Conservation (phyloP, 768 basidiomycete species). For the Panellus pusillus region DNA sequence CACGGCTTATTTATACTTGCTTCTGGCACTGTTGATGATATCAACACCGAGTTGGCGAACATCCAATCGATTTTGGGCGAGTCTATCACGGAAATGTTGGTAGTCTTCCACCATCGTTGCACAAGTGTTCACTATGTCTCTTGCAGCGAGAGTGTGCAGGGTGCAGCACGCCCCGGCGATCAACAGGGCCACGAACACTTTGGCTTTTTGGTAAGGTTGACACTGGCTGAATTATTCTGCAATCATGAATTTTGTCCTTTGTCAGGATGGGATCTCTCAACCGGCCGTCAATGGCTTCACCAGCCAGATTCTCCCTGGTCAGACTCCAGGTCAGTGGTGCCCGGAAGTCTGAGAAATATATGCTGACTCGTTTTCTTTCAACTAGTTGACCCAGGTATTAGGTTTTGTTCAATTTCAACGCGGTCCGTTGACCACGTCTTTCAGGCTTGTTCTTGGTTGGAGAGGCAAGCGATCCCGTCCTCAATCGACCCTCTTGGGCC, state of each 20-base stretch:
- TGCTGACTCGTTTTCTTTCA: not conserved
- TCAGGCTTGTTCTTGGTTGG: constrained; percentile 28
- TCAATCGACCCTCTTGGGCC: constrained; percentile 10
- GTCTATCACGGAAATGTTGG: not conserved
- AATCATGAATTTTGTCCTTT: not conserved
- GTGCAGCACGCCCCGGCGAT: constrained; percentile 19
- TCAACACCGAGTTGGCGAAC: constrained; percentile 20
- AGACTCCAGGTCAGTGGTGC: not conserved
- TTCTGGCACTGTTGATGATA: constrained; percentile 23
- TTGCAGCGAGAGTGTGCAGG: constrained; percentile 1
- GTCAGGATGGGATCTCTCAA: constrained; percentile 28
- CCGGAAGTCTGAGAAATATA: not conserved
- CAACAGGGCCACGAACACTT: constrained; percentile 26
- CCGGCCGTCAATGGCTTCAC: constrained; percentile 22
- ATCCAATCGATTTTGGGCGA: not conserved
- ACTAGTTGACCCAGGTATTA: not conserved
- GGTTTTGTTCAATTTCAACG: not conserved
- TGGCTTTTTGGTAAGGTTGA: constrained; percentile 18
- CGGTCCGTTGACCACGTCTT: constrained; percentile 2
- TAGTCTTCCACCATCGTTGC: not conserved
- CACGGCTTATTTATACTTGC: constrained; percentile 26
- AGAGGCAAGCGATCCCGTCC: constrained; percentile 25
- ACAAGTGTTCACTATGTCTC: not conserved
- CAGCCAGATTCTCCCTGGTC: not conserved
- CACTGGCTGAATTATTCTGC: not conserved